A percentile compares a stretch with the other conserved stretches of the same genome.
phyloP scores from a whole-genome alignment of 2,329 filamentous ascomycete genomes.

The Xylaria multiplex region DNA sequence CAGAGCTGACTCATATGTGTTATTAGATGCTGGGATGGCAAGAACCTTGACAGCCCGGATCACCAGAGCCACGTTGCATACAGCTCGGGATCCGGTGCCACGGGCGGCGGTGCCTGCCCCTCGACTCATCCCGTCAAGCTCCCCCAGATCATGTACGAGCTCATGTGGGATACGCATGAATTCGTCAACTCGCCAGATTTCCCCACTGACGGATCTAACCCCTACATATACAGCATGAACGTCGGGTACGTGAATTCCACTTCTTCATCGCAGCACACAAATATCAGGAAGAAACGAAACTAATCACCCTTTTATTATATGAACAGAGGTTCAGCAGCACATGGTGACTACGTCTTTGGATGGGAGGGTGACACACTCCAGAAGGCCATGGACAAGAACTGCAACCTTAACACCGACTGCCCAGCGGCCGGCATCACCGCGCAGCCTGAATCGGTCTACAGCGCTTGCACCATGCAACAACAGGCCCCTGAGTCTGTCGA shows the following conservation, averaged over 20 bases:
- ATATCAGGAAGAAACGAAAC: not conserved
- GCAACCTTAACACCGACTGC: slow-evolving; percentile 60
- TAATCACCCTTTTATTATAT: not conserved
- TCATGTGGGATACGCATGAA: slow-evolving; percentile 58
- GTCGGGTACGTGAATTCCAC: slow-evolving; percentile 48
- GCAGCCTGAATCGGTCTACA: slow-evolving; percentile 58
- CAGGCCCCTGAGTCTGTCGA: slow-evolving; percentile 61
- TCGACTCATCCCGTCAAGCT: slow-evolving; percentile 58
- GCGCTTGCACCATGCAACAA: slow-evolving; percentile 57
- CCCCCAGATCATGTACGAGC: slow-evolving; percentile 60
- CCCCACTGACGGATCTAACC: slow-evolving; percentile 56
- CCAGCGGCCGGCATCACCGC: slow-evolving; percentile 56
- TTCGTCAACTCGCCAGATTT: slow-evolving; percentile 56
- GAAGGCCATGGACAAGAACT: slow-evolving; percentile 58
- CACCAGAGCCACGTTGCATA: slow-evolving; percentile 61
- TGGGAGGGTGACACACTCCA: slow-evolving; percentile 62
- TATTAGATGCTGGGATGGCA: slow-evolving; percentile 61
- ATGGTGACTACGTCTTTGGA: slow-evolving; percentile 64
- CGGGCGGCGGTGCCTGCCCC: slow-evolving; percentile 59
- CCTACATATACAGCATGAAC: slow-evolving; percentile 58
- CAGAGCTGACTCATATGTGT: slow-evolving; percentile 14
- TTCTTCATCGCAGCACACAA: slow-evolving; percentile 24
- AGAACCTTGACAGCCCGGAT: slow-evolving; percentile 59
- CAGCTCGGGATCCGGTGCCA: slow-evolving; percentile 56
- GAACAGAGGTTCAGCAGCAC: slow-evolving; percentile 56